A percentile compares a stretch with the other conserved stretches of the same genome.
Evolutionary conservation across 257 asterid species (phyloP).

Genomic region (Solanum virginianum): DNA sequence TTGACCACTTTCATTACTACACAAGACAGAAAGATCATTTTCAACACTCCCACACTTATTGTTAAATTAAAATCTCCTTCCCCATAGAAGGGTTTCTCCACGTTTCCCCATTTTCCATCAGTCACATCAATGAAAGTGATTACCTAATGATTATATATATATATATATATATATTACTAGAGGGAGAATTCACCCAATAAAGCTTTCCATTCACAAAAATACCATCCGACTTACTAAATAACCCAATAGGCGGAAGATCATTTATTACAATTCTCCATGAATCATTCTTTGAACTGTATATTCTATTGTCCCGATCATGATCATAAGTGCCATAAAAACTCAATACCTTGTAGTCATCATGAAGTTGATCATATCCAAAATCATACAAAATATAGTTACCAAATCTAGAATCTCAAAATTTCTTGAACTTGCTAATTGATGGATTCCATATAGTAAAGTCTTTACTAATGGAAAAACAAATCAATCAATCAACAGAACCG

Average conservation of each 20-base stretch:
- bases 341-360: not conserved
- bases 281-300: not conserved
- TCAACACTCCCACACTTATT: no score
- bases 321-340: no score
- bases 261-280: not conserved
- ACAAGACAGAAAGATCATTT: no score
- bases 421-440: not conserved
- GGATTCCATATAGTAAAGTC: not conserved
- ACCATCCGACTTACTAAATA: not conserved
- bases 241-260: not conserved
- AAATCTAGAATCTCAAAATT: not conserved
- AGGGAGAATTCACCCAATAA: no score
- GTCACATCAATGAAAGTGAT: no score
- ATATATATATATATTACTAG: no score
- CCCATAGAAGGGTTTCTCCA: no score
- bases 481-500: not conserved
- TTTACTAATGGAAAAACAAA: not conserved
- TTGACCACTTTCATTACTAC: no score
- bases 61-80: no score
- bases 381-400: not conserved
- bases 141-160: no score
- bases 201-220: no score
- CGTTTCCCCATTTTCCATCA: no score
- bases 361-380: not conserved
- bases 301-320: not conserved